These are phyloP conservation scores for Euphorbia celastroides DNA, from an alignment of 441 rosid species.

Conservation along the genomic window DNA sequence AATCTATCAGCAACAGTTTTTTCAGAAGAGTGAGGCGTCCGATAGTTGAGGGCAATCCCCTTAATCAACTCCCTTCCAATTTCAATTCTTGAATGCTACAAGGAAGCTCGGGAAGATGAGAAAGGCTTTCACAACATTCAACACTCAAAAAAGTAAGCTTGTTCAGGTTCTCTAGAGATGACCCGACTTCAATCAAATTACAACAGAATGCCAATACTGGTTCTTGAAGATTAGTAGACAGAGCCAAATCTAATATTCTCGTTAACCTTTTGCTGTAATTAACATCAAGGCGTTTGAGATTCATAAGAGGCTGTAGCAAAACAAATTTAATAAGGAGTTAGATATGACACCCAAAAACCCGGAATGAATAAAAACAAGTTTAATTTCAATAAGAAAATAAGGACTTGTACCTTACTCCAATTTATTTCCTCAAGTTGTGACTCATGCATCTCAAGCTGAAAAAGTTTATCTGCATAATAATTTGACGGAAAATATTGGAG, in stretches of 20 bases:
- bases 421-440: not conserved
- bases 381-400: too few relatives aligned
- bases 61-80: not conserved
- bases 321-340: too few relatives aligned
- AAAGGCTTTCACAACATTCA: not conserved
- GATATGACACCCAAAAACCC: too few relatives aligned
- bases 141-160: not conserved
- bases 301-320: too few relatives aligned
- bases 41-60: not conserved
- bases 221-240: not conserved
- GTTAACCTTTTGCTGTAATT: too few relatives aligned
- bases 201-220: not conserved
- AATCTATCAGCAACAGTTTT: not conserved
- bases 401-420: not conserved
- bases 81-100: not conserved
- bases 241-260: too few relatives aligned
- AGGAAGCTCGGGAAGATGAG: not conserved
- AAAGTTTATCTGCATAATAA: not conserved
- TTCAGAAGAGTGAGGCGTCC: not conserved
- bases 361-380: too few relatives aligned
- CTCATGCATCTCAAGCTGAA: conserved; percentile 13
- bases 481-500: conserved; percentile 14
- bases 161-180: not conserved
- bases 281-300: too few relatives aligned
- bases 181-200: not conserved